Conservation (phyloP, 371 early-diverging fungal species). For the Rhizopus stolonifer region DNA sequence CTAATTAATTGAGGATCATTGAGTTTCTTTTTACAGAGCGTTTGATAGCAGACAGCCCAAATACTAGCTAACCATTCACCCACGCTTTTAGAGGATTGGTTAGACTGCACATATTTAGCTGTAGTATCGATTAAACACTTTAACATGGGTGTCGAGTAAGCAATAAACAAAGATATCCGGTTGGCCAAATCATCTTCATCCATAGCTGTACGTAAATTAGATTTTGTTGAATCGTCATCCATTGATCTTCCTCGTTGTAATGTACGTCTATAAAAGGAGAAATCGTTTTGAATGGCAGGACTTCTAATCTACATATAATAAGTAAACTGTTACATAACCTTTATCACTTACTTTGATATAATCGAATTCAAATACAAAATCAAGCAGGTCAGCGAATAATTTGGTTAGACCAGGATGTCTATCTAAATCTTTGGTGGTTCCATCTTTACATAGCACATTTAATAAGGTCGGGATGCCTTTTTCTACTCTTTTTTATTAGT, state of each 20-base stretch:
- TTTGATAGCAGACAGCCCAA: constrained; percentile 69
- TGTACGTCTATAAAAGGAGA: constrained; percentile 93
- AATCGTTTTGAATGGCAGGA: constrained; percentile 94
- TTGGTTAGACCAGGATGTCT: constrained; percentile 79
- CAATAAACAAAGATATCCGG: constrained; percentile 92
- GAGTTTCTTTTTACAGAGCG: constrained; percentile 49
- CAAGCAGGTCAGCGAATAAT: constrained; percentile 79
- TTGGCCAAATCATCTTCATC: constrained; percentile 88
- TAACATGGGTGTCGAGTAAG: constrained; percentile 92
- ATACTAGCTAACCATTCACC: constrained; percentile 69
- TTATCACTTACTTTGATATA: constrained; percentile 74
- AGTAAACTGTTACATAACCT: not conserved
- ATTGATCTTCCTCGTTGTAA: constrained; percentile 65
- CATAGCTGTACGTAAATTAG: constrained; percentile 58
- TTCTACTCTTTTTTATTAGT: constrained; percentile 48
- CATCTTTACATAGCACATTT: constrained; percentile 71
- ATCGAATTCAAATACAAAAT: constrained; percentile 90
- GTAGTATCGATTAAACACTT: constrained; percentile 84
- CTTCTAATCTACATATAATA: constrained; percentile 69
- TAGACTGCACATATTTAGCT: constrained; percentile 52
- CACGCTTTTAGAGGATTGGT: constrained; percentile 48
- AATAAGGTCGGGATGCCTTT: constrained; percentile 74
- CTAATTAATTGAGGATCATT: constrained; percentile 11
- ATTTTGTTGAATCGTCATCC: constrained; percentile 10
- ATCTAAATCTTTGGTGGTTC: constrained; percentile 68